A percentile compares a stretch with the other conserved stretches of the same genome.
phyloP scores from a whole-genome alignment of 139 green algal species.

The Chlorella sp. region DNA sequence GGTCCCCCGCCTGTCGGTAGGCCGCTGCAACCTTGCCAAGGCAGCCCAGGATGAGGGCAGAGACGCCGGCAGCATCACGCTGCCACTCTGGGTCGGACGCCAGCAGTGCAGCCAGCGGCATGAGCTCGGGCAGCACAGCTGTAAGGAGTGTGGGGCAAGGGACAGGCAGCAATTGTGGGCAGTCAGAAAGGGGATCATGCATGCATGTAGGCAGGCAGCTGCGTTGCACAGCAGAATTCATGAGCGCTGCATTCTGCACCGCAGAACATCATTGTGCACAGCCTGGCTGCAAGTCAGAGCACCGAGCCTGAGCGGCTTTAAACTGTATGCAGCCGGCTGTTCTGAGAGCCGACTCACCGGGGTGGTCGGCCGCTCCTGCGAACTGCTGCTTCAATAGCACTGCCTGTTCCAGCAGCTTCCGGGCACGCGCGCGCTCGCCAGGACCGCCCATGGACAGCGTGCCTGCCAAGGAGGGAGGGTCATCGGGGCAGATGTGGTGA shows the following conservation, averaged over 20 bases:
- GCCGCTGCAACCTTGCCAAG: conserved; percentile 34
- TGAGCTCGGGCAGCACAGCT: conserved; percentile 55
- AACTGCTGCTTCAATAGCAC: conserved; percentile 62
- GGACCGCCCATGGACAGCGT: conserved; percentile 51
- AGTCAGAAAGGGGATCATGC: background rate
- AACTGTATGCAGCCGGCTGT: too few relatives aligned
- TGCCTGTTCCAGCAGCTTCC: conserved; percentile 56
- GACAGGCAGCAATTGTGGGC: background rate
- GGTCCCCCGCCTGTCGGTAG: conserved; percentile 41
- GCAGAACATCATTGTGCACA: too few relatives aligned
- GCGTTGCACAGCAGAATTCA: background rate
- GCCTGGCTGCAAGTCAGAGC: too few relatives aligned
- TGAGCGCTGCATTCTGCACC: background rate
- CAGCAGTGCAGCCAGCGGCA: conserved; percentile 47
- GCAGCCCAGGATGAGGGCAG: conserved; percentile 40
- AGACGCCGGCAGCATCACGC: conserved; percentile 40
- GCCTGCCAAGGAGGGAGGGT: background rate
- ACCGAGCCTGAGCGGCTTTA: too few relatives aligned
- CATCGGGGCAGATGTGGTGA: background rate
- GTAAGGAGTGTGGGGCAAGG: background rate
- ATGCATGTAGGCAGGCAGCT: background rate
- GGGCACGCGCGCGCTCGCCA: conserved; percentile 42
- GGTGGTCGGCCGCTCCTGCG: conserved; percentile 45
- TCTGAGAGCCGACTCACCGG: conserved; percentile 7
- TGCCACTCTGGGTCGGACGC: conserved; percentile 40